phyloP scores from a whole-genome alignment of 805 yeast species.

The Candida manassasensis region DNA sequence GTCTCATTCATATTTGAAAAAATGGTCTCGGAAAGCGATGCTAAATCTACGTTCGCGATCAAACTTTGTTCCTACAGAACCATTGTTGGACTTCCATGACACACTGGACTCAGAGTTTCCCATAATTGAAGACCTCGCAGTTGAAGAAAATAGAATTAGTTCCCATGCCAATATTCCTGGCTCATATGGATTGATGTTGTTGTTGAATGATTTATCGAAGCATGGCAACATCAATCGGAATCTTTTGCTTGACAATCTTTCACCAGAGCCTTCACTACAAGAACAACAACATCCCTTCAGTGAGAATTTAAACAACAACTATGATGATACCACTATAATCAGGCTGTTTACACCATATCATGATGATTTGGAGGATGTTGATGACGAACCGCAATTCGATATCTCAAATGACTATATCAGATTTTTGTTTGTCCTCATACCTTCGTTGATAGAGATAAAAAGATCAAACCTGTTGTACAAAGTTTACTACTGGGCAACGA shows the following conservation, averaged over 20 bases:
- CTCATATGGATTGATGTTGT: conserved; percentile 28
- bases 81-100: conserved; percentile 13
- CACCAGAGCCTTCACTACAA: too few species aligned
- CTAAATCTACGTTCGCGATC: conserved; percentile 21
- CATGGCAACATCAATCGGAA: conserved; percentile 10
- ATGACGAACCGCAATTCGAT: too few species aligned
- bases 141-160: conserved; percentile 5
- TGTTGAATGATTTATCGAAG: conserved; percentile 27
- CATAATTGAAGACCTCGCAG: conserved; percentile 19
- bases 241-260: background rate
- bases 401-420: too few species aligned
- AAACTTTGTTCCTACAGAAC: conserved; percentile 9
- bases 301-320: too few species aligned
- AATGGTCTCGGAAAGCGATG: conserved; percentile 10
- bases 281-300: too few species aligned
- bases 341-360: too few species aligned
- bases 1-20: conserved; percentile 17
- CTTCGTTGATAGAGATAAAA: conserved; percentile 12
- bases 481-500: conserved; percentile 12
- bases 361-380: too few species aligned
- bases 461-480: conserved; percentile 10
- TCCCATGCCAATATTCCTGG: conserved; percentile 13
- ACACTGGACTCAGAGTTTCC: conserved; percentile 15
- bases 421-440: conserved; percentile 9
- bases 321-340: too few species aligned